A percentile compares a stretch with the other conserved stretches of the same genome.
phyloP scores from a whole-genome alignment of 257 asterid genomes.

The Anisodus tanguticus region DNA sequence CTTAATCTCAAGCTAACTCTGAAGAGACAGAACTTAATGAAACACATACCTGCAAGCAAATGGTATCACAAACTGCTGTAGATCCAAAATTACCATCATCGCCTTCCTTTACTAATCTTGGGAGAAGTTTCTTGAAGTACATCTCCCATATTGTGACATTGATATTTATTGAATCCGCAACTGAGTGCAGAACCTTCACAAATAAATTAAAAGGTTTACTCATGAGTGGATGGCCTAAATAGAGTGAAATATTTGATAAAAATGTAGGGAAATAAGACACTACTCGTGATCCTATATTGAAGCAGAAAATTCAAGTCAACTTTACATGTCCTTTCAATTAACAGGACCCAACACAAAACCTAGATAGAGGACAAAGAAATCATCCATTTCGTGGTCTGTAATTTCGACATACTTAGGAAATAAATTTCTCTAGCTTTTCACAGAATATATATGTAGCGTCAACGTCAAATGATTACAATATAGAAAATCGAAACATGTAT shows the following conservation, averaged over 20 bases:
- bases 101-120: slow-evolving; percentile 75
- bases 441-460: not conserved
- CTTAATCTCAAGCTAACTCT: slow-evolving; percentile 16
- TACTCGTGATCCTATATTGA: not conserved
- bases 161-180: slow-evolving; percentile 75
- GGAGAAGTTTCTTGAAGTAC: slow-evolving; percentile 84
- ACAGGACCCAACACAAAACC: not conserved
- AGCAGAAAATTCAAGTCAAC: slow-evolving; percentile 1
- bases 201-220: slow-evolving; percentile 1
- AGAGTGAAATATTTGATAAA: not conserved
- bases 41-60: slow-evolving; percentile 83
- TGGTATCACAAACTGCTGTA: slow-evolving; percentile 77
- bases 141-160: slow-evolving; percentile 75
- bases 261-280: not conserved
- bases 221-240: slow-evolving; percentile 18
- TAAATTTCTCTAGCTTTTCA: not conserved
- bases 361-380: not conserved
- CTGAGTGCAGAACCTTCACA: slow-evolving; percentile 78
- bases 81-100: slow-evolving; percentile 91
- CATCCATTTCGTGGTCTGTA: slow-evolving; percentile 11
- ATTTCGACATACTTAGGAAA: not conserved
- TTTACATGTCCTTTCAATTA: not conserved
- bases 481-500: not conserved
- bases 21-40: not conserved
- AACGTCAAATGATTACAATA: slow-evolving; percentile 2